A percentile compares a stretch with the other conserved stretches of the same genome.
phyloP scores from a whole-genome alignment of 139 green algal genomes.

The Cymbomonas tetramitiformis region DNA sequence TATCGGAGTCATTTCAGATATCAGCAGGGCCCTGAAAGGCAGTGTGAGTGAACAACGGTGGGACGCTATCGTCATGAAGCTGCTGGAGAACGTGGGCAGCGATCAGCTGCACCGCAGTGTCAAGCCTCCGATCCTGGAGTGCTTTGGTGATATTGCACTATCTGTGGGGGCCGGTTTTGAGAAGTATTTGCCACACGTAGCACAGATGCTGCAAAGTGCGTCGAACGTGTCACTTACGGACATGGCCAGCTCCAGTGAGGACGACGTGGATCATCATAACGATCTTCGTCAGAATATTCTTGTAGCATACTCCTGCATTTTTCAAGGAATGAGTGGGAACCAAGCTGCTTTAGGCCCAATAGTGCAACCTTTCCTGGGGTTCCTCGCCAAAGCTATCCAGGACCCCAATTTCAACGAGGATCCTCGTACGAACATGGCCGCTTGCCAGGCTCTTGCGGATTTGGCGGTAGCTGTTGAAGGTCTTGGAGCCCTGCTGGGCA shows the following conservation, averaged over 20 bases:
- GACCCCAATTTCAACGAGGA: slow-evolving; percentile 33
- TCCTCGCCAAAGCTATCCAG: slow-evolving; percentile 42
- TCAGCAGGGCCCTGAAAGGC: slow-evolving; percentile 66
- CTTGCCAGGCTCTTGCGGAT: too few relatives aligned
- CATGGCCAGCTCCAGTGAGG: slow-evolving; percentile 20
- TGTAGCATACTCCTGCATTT: slow-evolving; percentile 81
- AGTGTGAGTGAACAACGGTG: slow-evolving; percentile 57
- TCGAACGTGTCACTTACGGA: slow-evolving; percentile 41
- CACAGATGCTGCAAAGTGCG: slow-evolving; percentile 62
- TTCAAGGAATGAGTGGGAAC: slow-evolving; percentile 36
- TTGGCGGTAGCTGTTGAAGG: too few relatives aligned
- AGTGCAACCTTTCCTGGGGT: slow-evolving; percentile 35
- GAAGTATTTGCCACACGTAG: slow-evolving; percentile 65
- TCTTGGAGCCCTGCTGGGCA: too few relatives aligned
- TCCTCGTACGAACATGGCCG: too few relatives aligned
- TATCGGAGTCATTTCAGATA: slow-evolving; percentile 79
- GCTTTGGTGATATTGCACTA: slow-evolving; percentile 86
- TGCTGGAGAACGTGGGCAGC: slow-evolving; percentile 29
- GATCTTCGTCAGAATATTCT: slow-evolving; percentile 72
- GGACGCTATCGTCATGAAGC: slow-evolving; percentile 40
- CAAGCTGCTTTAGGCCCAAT: background rate
- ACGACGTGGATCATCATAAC: slow-evolving; percentile 86
- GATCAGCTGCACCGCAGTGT: slow-evolving; percentile 71
- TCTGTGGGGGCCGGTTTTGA: slow-evolving; percentile 70
- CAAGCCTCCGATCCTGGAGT: slow-evolving; percentile 84